Conservation (phyloP, 495 filamentous ascomycete genomes). For the Hamigera avellanea region DNA sequence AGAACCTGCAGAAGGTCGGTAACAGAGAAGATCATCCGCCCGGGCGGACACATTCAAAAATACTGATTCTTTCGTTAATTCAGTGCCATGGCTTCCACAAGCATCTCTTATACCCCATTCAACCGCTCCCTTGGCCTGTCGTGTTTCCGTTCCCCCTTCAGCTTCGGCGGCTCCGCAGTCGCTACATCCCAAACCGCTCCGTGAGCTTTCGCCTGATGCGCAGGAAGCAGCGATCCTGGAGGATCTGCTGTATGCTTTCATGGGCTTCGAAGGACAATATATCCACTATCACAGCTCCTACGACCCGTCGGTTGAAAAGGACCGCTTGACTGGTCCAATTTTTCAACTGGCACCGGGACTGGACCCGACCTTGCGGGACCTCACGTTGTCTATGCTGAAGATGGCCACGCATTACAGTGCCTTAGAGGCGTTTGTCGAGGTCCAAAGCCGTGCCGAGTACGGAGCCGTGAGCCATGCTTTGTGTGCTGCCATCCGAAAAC, state of each 20-base stretch:
- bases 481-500: slow-evolving; percentile 82
- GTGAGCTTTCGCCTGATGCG: slow-evolving; percentile 58
- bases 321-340: slow-evolving; percentile 66
- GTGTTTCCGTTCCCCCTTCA: slow-evolving; percentile 74
- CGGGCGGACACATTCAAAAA: background rate
- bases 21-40: slow-evolving; percentile 1
- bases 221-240: slow-evolving; percentile 84
- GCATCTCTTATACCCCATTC: slow-evolving; percentile 73
- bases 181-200: slow-evolving; percentile 60
- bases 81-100: slow-evolving; percentile 73
- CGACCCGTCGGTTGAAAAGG: slow-evolving; percentile 72
- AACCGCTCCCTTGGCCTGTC: slow-evolving; percentile 74
- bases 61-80: slow-evolving; percentile 13
- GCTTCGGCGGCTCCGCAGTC: slow-evolving; percentile 59
- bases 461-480: slow-evolving; percentile 94
- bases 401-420: slow-evolving; percentile 92
- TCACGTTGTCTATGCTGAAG: slow-evolving; percentile 79
- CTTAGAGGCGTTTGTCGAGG: slow-evolving; percentile 84
- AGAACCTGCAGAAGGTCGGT: slow-evolving; percentile 24
- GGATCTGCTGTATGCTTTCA: slow-evolving; percentile 87
- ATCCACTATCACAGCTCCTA: slow-evolving; percentile 76
- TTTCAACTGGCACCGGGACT: slow-evolving; percentile 75
- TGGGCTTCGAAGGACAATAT: slow-evolving; percentile 98
- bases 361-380: slow-evolving; percentile 81
- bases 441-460: slow-evolving; percentile 85